phyloP scores from a whole-genome alignment of 2,329 filamentous ascomycete genomes.

The Aspergillus felis region DNA sequence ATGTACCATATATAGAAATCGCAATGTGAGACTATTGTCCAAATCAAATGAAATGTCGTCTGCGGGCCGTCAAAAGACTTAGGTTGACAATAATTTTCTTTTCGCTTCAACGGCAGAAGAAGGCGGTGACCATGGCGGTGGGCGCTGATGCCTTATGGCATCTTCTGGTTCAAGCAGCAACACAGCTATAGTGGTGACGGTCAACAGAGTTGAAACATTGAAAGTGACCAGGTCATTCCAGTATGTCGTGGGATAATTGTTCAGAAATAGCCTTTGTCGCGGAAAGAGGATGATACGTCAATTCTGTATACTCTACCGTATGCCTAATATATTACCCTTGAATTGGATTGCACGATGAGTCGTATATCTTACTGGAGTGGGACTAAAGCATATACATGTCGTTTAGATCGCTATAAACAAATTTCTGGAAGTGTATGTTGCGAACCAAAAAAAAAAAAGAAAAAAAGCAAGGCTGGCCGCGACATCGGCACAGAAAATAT shows the following conservation, averaged over 20 bases:
- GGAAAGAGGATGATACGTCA: not conserved
- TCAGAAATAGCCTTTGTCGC: not conserved
- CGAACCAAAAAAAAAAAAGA: not conserved
- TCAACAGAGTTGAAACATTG: not conserved
- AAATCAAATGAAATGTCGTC: not conserved
- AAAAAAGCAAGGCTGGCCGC: not conserved
- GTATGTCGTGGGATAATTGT: not conserved
- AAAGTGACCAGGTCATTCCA: not conserved
- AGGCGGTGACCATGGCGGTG: conserved; percentile 27
- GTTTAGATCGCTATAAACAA: not conserved
- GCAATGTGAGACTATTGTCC: not conserved
- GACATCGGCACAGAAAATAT: conserved; percentile 6
- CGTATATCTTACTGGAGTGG: not conserved
- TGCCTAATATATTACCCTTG: not conserved
- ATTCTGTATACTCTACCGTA: not conserved
- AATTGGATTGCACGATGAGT: not conserved
- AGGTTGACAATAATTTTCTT: conserved; percentile 31
- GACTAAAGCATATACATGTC: not conserved
- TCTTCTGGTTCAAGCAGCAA: not conserved
- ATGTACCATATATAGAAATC: not conserved
- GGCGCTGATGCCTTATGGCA: conserved; percentile 5
- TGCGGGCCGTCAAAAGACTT: not conserved
- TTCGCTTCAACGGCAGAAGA: conserved; percentile 23
- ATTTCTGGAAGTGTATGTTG: not conserved
- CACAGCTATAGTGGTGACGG: not conserved